A percentile compares a stretch with the other conserved stretches of the same genome.
These are phyloP conservation scores for Fraxinus greggii DNA, from an alignment of 305 asterid species.

Conservation along the genomic window DNA sequence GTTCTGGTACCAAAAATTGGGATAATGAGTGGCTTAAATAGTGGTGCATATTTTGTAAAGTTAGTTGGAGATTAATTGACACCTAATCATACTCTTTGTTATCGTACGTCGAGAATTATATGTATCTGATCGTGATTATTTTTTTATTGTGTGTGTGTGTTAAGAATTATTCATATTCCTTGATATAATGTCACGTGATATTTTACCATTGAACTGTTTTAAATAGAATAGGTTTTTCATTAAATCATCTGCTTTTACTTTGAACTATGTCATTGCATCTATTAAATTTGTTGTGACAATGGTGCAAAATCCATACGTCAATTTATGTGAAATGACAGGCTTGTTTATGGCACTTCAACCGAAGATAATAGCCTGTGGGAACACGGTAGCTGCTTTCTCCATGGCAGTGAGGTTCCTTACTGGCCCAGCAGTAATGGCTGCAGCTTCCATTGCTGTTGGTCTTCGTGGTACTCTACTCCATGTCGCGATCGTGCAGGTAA, in stretches of 20 bases:
- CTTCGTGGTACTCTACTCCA: constrained; percentile 57
- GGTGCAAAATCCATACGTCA: too few species aligned
- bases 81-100: background rate
- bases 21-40: background rate
- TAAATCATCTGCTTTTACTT: too few species aligned
- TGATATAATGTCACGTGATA: too few species aligned
- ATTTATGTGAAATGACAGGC: constrained; percentile 27
- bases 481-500: constrained; percentile 56
- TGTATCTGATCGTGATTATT: background rate
- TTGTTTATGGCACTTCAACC: constrained; percentile 63
- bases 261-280: too few species aligned
- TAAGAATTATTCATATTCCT: too few species aligned
- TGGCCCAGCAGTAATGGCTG: constrained; percentile 65
- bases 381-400: constrained; percentile 47
- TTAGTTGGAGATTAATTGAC: background rate
- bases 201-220: too few species aligned
- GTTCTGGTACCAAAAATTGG: background rate
- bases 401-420: constrained; percentile 58
- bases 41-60: background rate
- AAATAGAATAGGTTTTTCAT: too few species aligned
- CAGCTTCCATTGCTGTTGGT: constrained; percentile 52
- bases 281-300: too few species aligned
- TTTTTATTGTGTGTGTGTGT: too few species aligned
- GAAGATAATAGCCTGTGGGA: constrained; percentile 54
- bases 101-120: too few species aligned